phyloP scores from a whole-genome alignment of 1,284 basidiomycete genomes.

The Marasmius tenuissimus region DNA sequence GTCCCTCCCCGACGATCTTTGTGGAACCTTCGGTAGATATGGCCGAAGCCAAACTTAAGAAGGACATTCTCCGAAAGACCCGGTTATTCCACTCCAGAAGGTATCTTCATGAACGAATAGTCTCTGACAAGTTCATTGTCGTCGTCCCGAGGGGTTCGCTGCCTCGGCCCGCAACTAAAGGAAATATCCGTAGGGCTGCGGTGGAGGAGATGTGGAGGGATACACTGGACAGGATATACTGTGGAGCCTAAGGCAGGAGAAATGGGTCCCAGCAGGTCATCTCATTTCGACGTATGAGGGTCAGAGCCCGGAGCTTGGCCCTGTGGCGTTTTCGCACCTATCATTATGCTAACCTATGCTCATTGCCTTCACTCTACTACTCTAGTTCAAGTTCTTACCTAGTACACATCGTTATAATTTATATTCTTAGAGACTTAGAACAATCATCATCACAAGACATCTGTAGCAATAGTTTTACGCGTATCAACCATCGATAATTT shows the following conservation, averaged over 20 bases:
- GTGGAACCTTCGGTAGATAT: slow-evolving; percentile 2
- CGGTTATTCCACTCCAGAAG: background rate
- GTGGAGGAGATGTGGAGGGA: background rate
- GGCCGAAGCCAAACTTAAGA: background rate
- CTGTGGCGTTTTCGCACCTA: no score
- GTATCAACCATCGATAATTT: no score
- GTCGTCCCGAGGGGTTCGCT: slow-evolving; percentile 1
- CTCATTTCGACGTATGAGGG: no score
- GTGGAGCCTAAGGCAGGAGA: background rate
- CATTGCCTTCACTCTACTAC: no score
- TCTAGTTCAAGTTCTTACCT: no score
- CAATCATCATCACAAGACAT: no score
- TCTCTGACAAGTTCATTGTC: background rate
- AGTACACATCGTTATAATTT: no score
- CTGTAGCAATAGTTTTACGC: no score
- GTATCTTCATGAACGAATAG: background rate
- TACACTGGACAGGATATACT: background rate
- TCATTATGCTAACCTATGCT: no score
- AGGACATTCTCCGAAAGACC: background rate
- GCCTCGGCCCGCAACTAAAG: slow-evolving; percentile 7
- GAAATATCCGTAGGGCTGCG: slow-evolving; percentile 1
- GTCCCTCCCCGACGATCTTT: slow-evolving; percentile 5
- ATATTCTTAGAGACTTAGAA: no score
- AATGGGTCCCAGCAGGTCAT: no score
- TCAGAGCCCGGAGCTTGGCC: no score